Base-by-base conservation (phyloP, 768 basidiomycete genomes). In the Psilocybe sp. region DNA sequence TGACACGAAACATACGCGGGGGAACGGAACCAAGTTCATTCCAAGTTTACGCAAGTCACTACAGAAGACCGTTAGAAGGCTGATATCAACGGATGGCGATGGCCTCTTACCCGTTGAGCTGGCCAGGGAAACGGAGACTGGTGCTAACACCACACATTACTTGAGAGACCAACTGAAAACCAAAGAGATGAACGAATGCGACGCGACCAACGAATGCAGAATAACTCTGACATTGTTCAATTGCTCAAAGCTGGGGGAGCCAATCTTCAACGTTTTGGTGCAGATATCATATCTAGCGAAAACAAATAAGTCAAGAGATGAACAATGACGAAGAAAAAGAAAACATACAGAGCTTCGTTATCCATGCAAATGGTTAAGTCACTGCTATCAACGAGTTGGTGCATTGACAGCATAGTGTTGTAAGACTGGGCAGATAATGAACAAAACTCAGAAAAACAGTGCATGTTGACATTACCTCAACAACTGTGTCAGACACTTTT, bases 101-200 rank as follows among this genome's bases (percentile, higher is more conserved):
- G 12, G 14, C 1, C 15, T 63, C 80, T 10, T 51, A 87, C 88
- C 90, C 91, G 61, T 95, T 95, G 49, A 95, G 72, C 65, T 94
- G 92, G 28, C 92, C 92, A n/a, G 93, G 91, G 76, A 95, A 93
- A 36, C 92, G 86, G 50, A 95, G 72, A 59, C 89, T 89, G 2
- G 93, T 96, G 62, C 89, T 94, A 43, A 95, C 85, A 41, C 96
- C 96, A 53, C 89, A 89, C 92, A 98, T 96, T 34, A 96, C 92
- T 63, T 84, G 85, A 1, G 93, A 78, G 44, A 97, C 83, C 34
- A 96, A 69, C 81, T 85, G 51, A 40, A 35, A 45, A 32, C 19
- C 48, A 38, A 34, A 38, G 14, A n/a, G n/a, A n/a, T n/a, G n/a
- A n/a, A n/a, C n/a, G n/a, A n/a, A n/a, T n/a, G n/a, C n/a, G n/a